Percentiles rank a stretch among this genome's conserved stretches.
phyloP scores from a whole-genome alignment of 2,329 filamentous ascomycete species.

The Diaporthe citrichinensis region DNA sequence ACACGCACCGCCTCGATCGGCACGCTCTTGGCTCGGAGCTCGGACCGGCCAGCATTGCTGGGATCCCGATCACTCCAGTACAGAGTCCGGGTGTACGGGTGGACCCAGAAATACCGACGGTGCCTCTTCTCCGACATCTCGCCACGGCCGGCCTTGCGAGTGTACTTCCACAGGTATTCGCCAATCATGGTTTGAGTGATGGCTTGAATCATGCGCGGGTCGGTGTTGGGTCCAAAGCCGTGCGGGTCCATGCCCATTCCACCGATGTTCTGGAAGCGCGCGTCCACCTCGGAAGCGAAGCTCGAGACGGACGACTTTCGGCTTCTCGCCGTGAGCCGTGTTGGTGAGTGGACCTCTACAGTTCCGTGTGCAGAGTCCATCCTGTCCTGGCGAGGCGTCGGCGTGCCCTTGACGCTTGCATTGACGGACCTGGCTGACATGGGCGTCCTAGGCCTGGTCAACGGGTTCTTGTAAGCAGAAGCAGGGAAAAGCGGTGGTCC shows the following conservation, averaged over 20 bases:
- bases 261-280: conserved; percentile 80
- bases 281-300: conserved; percentile 94
- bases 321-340: conserved; percentile 57
- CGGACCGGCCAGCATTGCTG: conserved; percentile 79
- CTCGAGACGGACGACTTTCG: conserved; percentile 92
- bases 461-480: conserved; percentile 70
- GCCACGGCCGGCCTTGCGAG: conserved; percentile 89
- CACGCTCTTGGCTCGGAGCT: conserved; percentile 88
- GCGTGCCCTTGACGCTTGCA: conserved; percentile 60
- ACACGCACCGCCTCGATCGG: conserved; percentile 94
- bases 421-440: conserved; percentile 59
- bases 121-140: conserved; percentile 92
- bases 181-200: conserved; percentile 99
- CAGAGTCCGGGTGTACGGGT: conserved; percentile 94
- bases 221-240: conserved; percentile 80
- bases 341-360: conserved; percentile 64
- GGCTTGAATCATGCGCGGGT: conserved; percentile 98
- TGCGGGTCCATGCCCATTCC: conserved; percentile 63
- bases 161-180: conserved; percentile 99
- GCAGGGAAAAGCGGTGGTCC: conserved; percentile 88
- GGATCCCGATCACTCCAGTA: conserved; percentile 98
- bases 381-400: conserved; percentile 68
- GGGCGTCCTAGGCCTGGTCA: conserved; percentile 73
- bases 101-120: conserved; percentile 98
- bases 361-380: conserved; percentile 62